Evolutionary conservation across 2,329 filamentous ascomycete genomes (phyloP), one percentile per base, ranked within the genome.

Genomic region (Madurella fahalii): DNA sequence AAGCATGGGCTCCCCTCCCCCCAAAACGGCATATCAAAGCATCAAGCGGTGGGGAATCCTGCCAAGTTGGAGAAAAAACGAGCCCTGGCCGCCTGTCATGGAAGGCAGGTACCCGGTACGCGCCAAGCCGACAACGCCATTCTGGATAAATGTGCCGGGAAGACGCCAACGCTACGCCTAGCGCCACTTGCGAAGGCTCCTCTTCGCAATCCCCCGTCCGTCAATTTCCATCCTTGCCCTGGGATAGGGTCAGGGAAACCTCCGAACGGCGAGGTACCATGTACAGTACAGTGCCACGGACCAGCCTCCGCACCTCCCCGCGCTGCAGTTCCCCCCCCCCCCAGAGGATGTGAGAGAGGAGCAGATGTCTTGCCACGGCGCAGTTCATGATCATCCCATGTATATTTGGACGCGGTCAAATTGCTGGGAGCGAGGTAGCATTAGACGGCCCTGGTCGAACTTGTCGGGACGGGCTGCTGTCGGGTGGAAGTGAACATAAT

Each of bases 131-230:
- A 45, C 51, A 41, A 52, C 40, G 34, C 52, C 44, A 45, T 53
- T 53, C 37, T 55, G 58, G 58, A 60, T 60, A 60, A 60, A 60
- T 58, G 53, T 57, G 50, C 56, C 60, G 60, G 58, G 49, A 58
- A 53, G 52, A 25, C 39, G 49, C 31, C 40, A 42, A 34, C 50
- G 13, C 40, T 46, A 40, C 30, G 37, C 42, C 20, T 48, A 47
- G 47, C 47, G 50, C 53, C 40, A 47, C 48, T 30, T 25, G 49
- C 39, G 18, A 18, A 45, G 25, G n/a, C 34, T 15, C 41, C 47
- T 45, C 17, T 34, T 42, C 25, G 25, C 16, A 43, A 44, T 30
- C 48, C 40, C 18, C 43, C 43, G 44, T 20, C 34, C 20, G 37
- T 32, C 53, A 34, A 25, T 41, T 42, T 39, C 48, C 41, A 47